These are phyloP conservation scores for Penicillium sp. DNA, from an alignment of 2,329 filamentous ascomycete species.

Conservation along the genomic window DNA sequence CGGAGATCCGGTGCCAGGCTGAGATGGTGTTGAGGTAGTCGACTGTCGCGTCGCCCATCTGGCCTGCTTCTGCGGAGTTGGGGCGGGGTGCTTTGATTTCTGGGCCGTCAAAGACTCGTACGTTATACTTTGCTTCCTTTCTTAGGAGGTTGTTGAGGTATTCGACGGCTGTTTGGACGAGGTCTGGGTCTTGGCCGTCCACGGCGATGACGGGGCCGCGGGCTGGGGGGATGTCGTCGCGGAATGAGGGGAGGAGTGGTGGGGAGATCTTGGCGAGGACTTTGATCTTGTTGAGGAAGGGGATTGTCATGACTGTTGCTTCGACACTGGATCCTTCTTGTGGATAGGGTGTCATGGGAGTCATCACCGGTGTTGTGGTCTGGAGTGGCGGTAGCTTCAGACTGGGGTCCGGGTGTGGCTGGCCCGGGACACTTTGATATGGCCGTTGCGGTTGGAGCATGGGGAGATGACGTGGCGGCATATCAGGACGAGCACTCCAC, in stretches of 20 bases:
- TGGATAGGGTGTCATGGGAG: slow-evolving; percentile 30
- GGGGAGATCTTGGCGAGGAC: slow-evolving; percentile 74
- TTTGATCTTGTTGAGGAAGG: slow-evolving; percentile 72
- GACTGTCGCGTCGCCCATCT: slow-evolving; percentile 49
- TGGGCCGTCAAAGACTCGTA: slow-evolving; percentile 52
- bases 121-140: slow-evolving; percentile 53
- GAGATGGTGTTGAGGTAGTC: slow-evolving; percentile 67
- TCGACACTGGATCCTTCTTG: slow-evolving; percentile 54
- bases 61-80: slow-evolving; percentile 25
- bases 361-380: slow-evolving; percentile 35
- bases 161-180: slow-evolving; percentile 64
- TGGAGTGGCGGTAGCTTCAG: slow-evolving; percentile 57
- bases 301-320: slow-evolving; percentile 72
- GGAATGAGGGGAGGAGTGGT: slow-evolving; percentile 52
- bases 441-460: slow-evolving; percentile 60
- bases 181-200: slow-evolving; percentile 68
- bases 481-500: slow-evolving; percentile 47
- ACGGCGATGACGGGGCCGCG: slow-evolving; percentile 81
- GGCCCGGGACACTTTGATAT: slow-evolving; percentile 24
- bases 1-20: slow-evolving; percentile 73
- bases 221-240: slow-evolving; percentile 35
- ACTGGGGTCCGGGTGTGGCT: slow-evolving; percentile 48
- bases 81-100: slow-evolving; percentile 28
- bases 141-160: slow-evolving; percentile 59
- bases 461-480: slow-evolving; percentile 38